These are phyloP conservation scores for Westerdykella sp. DNA, from an alignment of 2,329 filamentous ascomycete species.

Conservation along the genomic window DNA sequence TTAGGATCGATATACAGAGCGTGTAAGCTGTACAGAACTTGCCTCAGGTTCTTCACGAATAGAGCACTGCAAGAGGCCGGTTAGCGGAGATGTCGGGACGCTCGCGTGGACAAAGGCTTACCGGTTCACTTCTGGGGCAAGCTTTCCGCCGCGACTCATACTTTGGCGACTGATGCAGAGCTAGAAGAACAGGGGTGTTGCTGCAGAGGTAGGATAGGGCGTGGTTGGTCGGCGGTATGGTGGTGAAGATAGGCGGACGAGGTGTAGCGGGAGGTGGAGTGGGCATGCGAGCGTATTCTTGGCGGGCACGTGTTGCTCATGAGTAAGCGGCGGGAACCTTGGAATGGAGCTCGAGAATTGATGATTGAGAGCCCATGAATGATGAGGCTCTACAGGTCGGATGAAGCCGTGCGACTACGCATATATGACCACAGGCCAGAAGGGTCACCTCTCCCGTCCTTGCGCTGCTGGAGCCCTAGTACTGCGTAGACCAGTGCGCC, in stretches of 20 bases:
- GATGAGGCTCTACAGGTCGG: no score
- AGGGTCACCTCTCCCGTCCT: no score
- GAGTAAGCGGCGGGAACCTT: no score
- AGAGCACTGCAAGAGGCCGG: constrained; percentile 64
- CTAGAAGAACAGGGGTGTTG: constrained; percentile 5
- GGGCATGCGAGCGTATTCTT: not conserved
- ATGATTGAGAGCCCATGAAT: no score
- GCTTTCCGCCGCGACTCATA: constrained; percentile 95
- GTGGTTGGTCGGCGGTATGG: constrained; percentile 2
- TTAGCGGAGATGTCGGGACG: constrained; percentile 25
- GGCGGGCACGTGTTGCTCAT: not conserved
- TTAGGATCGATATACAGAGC: not conserved
- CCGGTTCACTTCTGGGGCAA: constrained; percentile 99
- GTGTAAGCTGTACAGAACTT: constrained; percentile 12
- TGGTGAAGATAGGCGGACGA: not conserved
- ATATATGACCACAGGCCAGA: no score
- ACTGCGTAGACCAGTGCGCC: not conserved
- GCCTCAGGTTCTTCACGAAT: constrained; percentile 99
- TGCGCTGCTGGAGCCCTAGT: no score
- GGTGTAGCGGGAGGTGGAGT: not conserved
- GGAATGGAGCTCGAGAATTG: no score
- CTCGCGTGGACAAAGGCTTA: constrained; percentile 43
- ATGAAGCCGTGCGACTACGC: no score
- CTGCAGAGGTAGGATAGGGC: constrained; percentile 6
- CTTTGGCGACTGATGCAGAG: constrained; percentile 45